Evolutionary conservation across 768 basidiomycete species (phyloP), one percentile per base, ranked within the genome.

Genomic region (Kwoniella shandongensis): DNA sequence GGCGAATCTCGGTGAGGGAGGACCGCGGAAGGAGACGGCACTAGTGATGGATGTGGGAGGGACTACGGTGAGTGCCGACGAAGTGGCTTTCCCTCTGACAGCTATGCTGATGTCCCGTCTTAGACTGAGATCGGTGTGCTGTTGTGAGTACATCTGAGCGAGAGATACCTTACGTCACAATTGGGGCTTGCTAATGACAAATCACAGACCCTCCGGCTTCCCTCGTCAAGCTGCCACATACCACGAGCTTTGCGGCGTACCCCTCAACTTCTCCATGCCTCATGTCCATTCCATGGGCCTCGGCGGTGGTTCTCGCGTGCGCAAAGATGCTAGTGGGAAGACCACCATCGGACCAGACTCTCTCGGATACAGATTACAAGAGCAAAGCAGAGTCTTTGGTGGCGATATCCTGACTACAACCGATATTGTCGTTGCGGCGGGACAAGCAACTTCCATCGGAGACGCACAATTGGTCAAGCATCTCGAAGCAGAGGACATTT

Each of bases 321-420:
- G 80, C 22, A 67, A 76, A 22, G 52, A 58, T 12, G 7, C 32
- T 13, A 68, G 70, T 2, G 75, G 79, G 22, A 79, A 73, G 48
- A 80, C 83, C 23, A 78, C 80, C 0, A 79, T 87, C 30, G 86
- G 86, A 0, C 85, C 86, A 11, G 82, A 85, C 64, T 87, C 84
- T 0, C 84, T 86, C 17, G 86, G 86, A 0, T 82, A 85, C 68
- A 69, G 75, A 59, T 78, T 83, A 47, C n/a, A n/a, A n/a, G 51
- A 59, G 20, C 44, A 53, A 40, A 80, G 81, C 4, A 69, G 77
- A 7, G 77, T 84, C 0, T 87, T 87, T 61, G 83, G 84, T 6
- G 86, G 86, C 1, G 54, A 75, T 3, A 78, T 78, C 2, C 71
- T 85, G 48, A 86, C 85, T n/a, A 77, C 85, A 0, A 86, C 86